Base-by-base conservation (phyloP, 768 basidiomycete species). In the Leccinum disarticulatum region DNA sequence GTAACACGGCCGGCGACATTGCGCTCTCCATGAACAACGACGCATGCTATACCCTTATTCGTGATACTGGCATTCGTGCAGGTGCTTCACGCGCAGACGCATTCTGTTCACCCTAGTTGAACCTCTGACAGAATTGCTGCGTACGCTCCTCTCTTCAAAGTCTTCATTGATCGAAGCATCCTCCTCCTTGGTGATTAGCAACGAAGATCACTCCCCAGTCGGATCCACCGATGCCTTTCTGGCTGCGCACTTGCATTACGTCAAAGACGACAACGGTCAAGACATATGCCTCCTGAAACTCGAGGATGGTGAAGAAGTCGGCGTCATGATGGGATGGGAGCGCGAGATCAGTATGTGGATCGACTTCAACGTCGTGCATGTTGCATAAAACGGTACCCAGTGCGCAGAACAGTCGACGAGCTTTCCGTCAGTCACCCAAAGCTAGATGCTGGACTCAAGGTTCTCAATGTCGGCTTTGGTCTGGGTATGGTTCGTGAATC, bases 251-350 rank as follows among this genome's bases (percentile, higher is more conserved):
- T 76, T 98, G 43, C 78, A 79, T 38, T 98, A 86, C 73, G 81
- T 79, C 10, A 79, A 74, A 35, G 94, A 96, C 69, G 77, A 81
- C 33, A 73, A 82, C 36, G 93, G 90, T 2, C 93, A 95, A 72
- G 89, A 93, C 53, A 83, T 97, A 22, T 97, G 95, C 61, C 74
- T 91, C 54, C 68, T 93, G 55, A 75, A 81, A 60, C 77, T 82
- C 3, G 82, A 79, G 14, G 85, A 85, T 30, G 79, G 74, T 7
- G 87, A 88, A 63, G 89, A 94, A 60, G 83, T 95, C n/a, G 93
- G 94, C 13, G 96, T 99, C 6, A 99, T 99, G 97, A 99, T 99
- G 97, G 93, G 95, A 1, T 99, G 97, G 97, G 97, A 99, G 73
- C 75, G 77, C 49, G 81, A 76, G 8, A 92, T 98, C 67, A 98